A percentile compares a stretch with the other conserved stretches of the same genome.
Conservation (phyloP, 257 asterid genomes). For the Nicotiana knightiana region DNA sequence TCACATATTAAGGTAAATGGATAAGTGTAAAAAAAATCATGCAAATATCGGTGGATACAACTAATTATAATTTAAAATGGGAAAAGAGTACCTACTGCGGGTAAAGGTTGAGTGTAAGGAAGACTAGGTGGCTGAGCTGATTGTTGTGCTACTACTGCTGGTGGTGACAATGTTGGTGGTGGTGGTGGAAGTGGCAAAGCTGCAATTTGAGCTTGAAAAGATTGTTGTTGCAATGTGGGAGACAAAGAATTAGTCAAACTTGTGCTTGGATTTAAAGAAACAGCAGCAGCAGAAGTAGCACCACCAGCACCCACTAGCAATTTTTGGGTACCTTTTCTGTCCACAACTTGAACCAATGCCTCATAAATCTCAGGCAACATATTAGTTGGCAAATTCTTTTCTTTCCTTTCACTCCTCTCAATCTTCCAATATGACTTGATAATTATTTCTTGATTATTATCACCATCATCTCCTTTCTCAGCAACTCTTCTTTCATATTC, state of each 20-base stretch:
- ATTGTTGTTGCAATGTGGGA: conserved; percentile 36
- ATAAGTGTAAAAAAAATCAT: too few relatives aligned
- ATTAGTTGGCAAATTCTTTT: conserved; percentile 60
- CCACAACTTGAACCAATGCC: conserved; percentile 67
- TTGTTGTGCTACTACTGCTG: neutral
- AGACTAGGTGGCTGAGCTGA: conserved; percentile 4
- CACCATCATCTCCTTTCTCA: neutral
- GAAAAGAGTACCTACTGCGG: conserved; percentile 55
- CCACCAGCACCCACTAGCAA: conserved; percentile 7
- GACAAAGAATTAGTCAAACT: conserved; percentile 16
- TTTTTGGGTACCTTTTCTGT: conserved; percentile 32
- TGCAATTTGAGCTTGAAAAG: conserved; percentile 16
- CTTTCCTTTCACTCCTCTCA: conserved; percentile 76
- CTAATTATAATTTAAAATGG: neutral
- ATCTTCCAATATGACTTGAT: conserved; percentile 63
- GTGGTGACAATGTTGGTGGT: neutral
- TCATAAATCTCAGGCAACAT: conserved; percentile 75
- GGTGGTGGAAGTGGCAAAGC: conserved; percentile 29
- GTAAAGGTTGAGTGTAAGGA: conserved; percentile 34
- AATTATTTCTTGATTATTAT: neutral
- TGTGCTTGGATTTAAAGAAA: neutral
- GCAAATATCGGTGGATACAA: neutral
- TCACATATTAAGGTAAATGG: too few relatives aligned
- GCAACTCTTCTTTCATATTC: conserved; percentile 46
- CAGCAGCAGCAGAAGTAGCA: conserved; percentile 1